A percentile compares a stretch with the other conserved stretches of the same genome.
Conservation (phyloP, 2,329 filamentous ascomycete species). For the Penicillium digitatum region DNA sequence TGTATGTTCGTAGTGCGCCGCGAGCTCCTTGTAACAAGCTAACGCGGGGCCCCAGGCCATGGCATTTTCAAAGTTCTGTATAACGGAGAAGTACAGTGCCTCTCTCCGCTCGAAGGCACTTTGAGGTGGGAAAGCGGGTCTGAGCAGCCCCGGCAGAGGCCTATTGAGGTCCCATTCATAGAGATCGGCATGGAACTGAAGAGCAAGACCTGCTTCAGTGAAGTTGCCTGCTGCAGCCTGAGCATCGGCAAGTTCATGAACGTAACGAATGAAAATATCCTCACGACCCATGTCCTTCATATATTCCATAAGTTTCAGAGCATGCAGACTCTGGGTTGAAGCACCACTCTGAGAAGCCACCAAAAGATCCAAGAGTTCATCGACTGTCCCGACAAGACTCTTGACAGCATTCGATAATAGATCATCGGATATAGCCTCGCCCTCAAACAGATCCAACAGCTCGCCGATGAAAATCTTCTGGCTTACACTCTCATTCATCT, state of each 20-base stretch:
- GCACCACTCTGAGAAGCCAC: constrained; percentile 80
- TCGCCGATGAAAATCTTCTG: constrained; percentile 92
- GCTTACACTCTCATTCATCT: constrained; percentile 78
- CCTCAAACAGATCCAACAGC: constrained; percentile 73
- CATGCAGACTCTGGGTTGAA: constrained; percentile 77
- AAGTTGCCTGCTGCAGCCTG: constrained; percentile 73
- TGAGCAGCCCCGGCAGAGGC: constrained; percentile 61
- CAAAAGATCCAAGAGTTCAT: constrained; percentile 85
- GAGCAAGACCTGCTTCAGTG: constrained; percentile 81
- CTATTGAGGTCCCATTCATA: constrained; percentile 83
- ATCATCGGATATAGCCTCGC: constrained; percentile 65
- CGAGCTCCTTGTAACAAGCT: constrained; percentile 83
- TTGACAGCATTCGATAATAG: constrained; percentile 71
- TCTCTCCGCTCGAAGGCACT: constrained; percentile 91
- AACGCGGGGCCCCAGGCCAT: constrained; percentile 88
- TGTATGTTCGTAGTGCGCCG: constrained; percentile 84
- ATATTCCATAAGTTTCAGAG: constrained; percentile 89
- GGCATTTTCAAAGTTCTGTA: constrained; percentile 91
- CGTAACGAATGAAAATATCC: constrained; percentile 93
- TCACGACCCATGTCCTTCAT: constrained; percentile 94
- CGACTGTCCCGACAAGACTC: constrained; percentile 75
- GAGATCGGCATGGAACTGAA: constrained; percentile 85
- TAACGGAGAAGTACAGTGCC: constrained; percentile 87
- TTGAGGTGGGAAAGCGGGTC: constrained; percentile 77
- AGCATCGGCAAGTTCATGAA: constrained; percentile 79